Evolutionary conservation across 495 filamentous ascomycete genomes (phyloP), one percentile per base, ranked within the genome.

Genomic region (Terfezia claveryi): DNA sequence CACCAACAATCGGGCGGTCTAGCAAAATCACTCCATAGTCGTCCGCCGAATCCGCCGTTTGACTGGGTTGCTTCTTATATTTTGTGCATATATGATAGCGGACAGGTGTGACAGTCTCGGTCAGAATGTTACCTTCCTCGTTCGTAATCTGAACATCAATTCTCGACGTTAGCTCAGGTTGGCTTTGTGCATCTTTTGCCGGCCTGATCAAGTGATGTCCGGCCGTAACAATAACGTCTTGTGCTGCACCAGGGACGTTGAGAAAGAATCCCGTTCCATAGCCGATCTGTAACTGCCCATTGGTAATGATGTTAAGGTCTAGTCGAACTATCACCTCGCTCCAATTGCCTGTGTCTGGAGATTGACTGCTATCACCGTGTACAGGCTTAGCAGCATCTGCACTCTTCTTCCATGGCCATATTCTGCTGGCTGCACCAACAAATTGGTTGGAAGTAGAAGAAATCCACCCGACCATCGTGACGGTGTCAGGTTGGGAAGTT

Each of bases 231-330:
- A 62, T 58, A n/a, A 62, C 53, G 37, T 62, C 60, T 12, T 41
- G 56, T 1, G 58, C 55, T 49, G 62, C 50, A 55, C 62, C 59
- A 54, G 62, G 67, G 59, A 65, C 58, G 57, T 67, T 66, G 54
- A 67, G 56, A 50, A 65, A 65, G 60, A 68, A 68, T 37, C 67
- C 68, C 69, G 68, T 66, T 65, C 67, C 62, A 20, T 27, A 41
- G 3, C 23, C 36, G 7, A 7, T 51, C 4, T n/a, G 20, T 20
- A 20, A 20, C 2, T 20, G 20, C 20, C 20, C 20, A 20, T 20
- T 20, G 20, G 20, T 20, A 20, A 20, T 20, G 20, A 20, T 20
- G 20, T 20, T 20, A 58, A 4, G 53, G 16, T 44, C 38, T 11
- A 44, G 38, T 16, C 38, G 38, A 16, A 44, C 38, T 1, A 44